Evolutionary conservation across 257 asterid genomes (phyloP).

Genomic region (Paraleonurus japonicus): DNA sequence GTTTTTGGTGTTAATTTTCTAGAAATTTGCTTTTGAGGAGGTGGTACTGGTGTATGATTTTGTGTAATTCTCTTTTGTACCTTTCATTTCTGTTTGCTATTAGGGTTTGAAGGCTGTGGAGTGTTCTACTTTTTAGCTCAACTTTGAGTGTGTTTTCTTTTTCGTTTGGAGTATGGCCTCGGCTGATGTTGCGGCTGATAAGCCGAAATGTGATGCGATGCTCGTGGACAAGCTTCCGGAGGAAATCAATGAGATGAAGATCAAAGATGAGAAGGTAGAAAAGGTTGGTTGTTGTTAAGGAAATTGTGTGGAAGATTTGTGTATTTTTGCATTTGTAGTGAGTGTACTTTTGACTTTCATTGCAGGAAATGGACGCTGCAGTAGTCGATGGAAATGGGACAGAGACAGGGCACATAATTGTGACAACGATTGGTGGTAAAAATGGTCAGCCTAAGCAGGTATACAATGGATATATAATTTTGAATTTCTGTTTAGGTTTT

Average conservation of each 20-base stretch:
- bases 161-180: conserved; percentile 43
- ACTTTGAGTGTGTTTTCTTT: not conserved
- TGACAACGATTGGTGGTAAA: conserved; percentile 89
- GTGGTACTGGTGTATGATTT: not conserved
- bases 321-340: not conserved
- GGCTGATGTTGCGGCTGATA: conserved; percentile 48
- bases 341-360: not conserved
- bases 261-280: conserved; percentile 77
- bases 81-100: not conserved
- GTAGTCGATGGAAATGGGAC: conserved; percentile 91
- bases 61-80: not conserved
- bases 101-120: conserved; percentile 31
- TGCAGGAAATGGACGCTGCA: conserved; percentile 88
- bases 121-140: conserved; percentile 12
- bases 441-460: conserved; percentile 97
- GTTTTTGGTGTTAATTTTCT: not conserved
- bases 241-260: conserved; percentile 74
- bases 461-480: not conserved
- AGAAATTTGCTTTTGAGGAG: not conserved
- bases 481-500: not conserved
- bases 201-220: conserved; percentile 57
- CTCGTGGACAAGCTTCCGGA: conserved; percentile 72
- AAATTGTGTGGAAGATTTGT: not conserved
- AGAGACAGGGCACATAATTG: conserved; percentile 93
- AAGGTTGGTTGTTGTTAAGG: conserved; percentile 41